Conservation (phyloP, 2,329 filamentous ascomycete species). For the Hymenoscyphus fructigenus region DNA sequence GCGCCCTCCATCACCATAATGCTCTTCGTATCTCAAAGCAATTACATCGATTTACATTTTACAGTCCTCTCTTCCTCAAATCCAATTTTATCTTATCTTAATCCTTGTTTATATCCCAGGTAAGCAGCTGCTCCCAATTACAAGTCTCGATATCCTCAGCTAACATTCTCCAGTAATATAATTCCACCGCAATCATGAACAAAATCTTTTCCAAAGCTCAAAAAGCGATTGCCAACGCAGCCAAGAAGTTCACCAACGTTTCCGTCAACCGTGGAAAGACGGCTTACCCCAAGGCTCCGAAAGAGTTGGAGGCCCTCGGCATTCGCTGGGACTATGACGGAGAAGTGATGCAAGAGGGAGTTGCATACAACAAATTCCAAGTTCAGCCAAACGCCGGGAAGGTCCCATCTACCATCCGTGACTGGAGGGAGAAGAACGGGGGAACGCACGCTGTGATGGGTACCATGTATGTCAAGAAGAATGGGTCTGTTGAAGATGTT, state of each 20-base stretch:
- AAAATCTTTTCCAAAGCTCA: too few species aligned
- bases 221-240: too few species aligned
- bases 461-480: conserved; percentile 15
- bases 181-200: too few species aligned
- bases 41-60: too few species aligned
- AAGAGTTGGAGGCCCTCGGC: conserved; percentile 16
- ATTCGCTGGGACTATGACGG: conserved; percentile 14
- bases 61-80: too few species aligned
- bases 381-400: conserved; percentile 14
- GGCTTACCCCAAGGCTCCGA: conserved; percentile 7
- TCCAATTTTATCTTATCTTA: too few species aligned
- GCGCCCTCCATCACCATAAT: too few species aligned
- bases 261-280: conserved; percentile 11
- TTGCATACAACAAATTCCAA: conserved; percentile 14
- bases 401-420: conserved; percentile 6
- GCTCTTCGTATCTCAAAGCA: too few species aligned
- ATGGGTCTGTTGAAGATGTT: conserved; percentile 7
- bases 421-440: conserved; percentile 15
- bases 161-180: too few species aligned
- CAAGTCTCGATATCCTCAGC: too few species aligned
- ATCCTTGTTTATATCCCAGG: too few species aligned
- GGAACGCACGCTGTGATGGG: conserved; percentile 15
- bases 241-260: conserved; percentile 14
- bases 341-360: conserved; percentile 9
- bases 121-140: too few species aligned